Evolutionary conservation across 2,329 filamentous ascomycete species (phyloP), one percentile per base, ranked within the genome.

Genomic region (Aspergillus fumigatus): DNA sequence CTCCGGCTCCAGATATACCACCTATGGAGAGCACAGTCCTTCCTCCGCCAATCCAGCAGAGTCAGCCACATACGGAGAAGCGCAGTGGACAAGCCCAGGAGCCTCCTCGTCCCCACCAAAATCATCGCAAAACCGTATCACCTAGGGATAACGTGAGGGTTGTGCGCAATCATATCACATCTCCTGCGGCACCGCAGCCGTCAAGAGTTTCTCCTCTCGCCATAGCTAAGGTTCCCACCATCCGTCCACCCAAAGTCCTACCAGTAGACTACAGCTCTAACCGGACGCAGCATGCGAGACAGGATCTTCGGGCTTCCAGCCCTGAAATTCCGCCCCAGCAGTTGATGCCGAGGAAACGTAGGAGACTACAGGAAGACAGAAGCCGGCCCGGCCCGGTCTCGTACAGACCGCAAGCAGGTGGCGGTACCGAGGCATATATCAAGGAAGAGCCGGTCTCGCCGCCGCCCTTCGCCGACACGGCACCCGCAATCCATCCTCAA

Each of bases 131-230:
- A 19, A 64, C 67, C 43, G 52, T 63, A 25, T 72, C 78, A 45
- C 68, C 72, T 29, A 65, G 73, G 29, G 70, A 74, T 53, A 74
- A 83, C 52, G 82, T 88, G 59, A 85, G 86, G 52, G 77, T 92
- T 56, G 80, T 92, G 65, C 85, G 86, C 67, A 87, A 86, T 64
- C 88, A 92, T 69, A 87, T 92, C 65, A 83, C 86, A 51, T 87
- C 86, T 38, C 88, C 88, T 45, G 76, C 88, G 67, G 89, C 89
- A 52, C 89, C 90, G 26, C 89, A 90, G 67, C 88, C 90, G 53
- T 85, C 86, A 50, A 87, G 89, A 67, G 85, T 85, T 25, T 84
- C 83, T 26, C 82, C 82, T 49, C 72, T 85, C 59, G 79, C 82
- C 55, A 75, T 78, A 48, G 71, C 79, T 54, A 84, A 83, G 67